phyloP scores from a whole-genome alignment of 495 filamentous ascomycete species.

The Rostrohypoxylon terebratum region DNA sequence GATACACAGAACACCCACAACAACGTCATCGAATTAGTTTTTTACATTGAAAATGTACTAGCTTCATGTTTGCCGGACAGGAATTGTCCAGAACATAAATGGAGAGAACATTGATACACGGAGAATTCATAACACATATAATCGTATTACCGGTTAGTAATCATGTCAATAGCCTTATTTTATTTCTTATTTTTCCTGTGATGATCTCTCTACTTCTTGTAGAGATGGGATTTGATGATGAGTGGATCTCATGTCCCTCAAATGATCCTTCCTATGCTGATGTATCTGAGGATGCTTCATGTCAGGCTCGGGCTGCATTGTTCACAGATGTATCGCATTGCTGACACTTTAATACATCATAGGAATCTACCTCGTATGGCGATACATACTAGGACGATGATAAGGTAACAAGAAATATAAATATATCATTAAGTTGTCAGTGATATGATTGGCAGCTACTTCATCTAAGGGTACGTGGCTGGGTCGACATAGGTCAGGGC shows the following conservation, averaged over 20 bases:
- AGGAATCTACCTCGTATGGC: background rate
- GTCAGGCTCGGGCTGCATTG: background rate
- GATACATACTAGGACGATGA: background rate
- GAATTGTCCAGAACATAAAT: too few species aligned
- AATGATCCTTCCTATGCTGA: constrained; percentile 23
- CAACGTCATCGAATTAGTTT: background rate
- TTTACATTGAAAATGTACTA: too few species aligned
- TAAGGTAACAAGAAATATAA: too few species aligned
- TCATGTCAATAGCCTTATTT: background rate
- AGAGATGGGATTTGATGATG: background rate
- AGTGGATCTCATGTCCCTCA: background rate
- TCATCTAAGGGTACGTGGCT: background rate
- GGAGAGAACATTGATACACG: too few species aligned
- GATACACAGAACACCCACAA: background rate
- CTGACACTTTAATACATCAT: background rate
- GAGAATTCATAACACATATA: background rate
- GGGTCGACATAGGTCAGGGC: background rate
- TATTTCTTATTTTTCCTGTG: constrained; percentile 2
- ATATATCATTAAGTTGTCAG: background rate
- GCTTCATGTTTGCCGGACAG: too few species aligned
- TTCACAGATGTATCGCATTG: background rate
- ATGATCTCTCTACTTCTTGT: background rate
- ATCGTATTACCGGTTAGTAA: background rate
- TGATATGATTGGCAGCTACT: background rate
- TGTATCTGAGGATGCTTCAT: constrained; percentile 19